A percentile compares a stretch with the other conserved stretches of the same genome.
These are phyloP conservation scores for Macrolepiota dolichaula DNA, from an alignment of 768 basidiomycete genomes.

Conservation along the genomic window DNA sequence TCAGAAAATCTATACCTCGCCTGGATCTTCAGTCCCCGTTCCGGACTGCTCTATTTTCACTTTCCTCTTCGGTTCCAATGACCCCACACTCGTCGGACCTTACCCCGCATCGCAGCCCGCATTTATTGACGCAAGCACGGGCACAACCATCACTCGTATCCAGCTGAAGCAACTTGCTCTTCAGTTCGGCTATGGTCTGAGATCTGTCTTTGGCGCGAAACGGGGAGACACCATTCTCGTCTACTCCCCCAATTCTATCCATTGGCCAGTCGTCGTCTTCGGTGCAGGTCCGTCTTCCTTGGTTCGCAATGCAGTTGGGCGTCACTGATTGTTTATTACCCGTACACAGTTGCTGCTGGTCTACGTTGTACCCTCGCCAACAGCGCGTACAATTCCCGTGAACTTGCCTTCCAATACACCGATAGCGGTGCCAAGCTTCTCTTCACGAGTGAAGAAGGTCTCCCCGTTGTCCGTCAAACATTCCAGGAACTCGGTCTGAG, in stretches of 20 bases:
- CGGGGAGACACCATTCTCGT: conserved; percentile 61
- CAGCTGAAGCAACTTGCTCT: conserved; percentile 52
- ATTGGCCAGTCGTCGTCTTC: conserved; percentile 45
- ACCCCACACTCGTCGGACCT: conserved; percentile 15
- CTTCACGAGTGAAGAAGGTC: conserved; percentile 60
- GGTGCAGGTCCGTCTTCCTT: conserved; percentile 34
- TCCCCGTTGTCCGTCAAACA: conserved; percentile 54
- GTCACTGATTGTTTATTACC: background rate
- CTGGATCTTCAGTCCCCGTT: conserved; percentile 33
- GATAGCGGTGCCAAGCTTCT: conserved; percentile 65
- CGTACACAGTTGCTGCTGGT: conserved; percentile 54
- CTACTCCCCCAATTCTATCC: conserved; percentile 65
- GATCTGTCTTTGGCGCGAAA: conserved; percentile 27
- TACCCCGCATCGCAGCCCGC: conserved; percentile 45
- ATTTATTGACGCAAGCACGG: conserved; percentile 65
- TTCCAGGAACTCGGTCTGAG: conserved; percentile 47
- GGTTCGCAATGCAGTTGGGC: background rate
- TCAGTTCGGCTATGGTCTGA: conserved; percentile 56
- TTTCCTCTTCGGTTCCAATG: conserved; percentile 35
- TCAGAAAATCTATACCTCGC: conserved; percentile 46
- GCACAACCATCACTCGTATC: conserved; percentile 50
- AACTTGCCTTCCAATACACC: conserved; percentile 68
- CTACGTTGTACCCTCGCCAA: conserved; percentile 72
- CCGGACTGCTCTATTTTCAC: conserved; percentile 44
- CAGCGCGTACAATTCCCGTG: conserved; percentile 61